These are phyloP conservation scores for Gamarada debralockiae DNA, from an alignment of 495 filamentous ascomycete genomes.

Conservation along the genomic window DNA sequence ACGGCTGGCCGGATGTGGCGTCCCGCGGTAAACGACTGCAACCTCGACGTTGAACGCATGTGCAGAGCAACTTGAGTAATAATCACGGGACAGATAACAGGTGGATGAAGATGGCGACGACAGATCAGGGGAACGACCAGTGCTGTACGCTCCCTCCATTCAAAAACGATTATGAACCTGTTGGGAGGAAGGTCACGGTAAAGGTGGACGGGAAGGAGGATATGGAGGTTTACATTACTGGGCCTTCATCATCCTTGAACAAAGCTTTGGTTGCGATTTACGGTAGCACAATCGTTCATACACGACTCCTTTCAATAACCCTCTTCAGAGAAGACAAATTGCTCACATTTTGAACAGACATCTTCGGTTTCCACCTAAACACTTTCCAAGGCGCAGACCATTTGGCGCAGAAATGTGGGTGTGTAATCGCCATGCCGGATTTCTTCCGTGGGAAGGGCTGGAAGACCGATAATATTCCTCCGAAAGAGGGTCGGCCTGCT, in stretches of 20 bases:
- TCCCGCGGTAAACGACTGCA: no score
- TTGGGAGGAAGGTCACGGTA: background rate
- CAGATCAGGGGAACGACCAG: no score
- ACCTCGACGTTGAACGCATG: no score
- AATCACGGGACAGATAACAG: no score
- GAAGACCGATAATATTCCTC: background rate
- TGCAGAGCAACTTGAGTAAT: no score
- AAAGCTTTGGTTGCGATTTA: background rate
- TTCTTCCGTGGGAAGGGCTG: constrained; percentile 3
- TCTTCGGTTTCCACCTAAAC: constrained; percentile 1
- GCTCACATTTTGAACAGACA: background rate
- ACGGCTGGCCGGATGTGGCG: no score
- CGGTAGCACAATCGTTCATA: background rate
- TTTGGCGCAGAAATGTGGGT: background rate
- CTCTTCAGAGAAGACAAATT: no score
- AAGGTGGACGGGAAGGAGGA: background rate
- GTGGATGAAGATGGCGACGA: no score
- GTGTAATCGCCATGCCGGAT: background rate
- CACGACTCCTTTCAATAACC: background rate
- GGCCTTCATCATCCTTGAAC: background rate
- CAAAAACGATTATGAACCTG: background rate
- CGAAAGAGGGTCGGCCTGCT: background rate
- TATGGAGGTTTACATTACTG: background rate
- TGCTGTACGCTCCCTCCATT: constrained; percentile 1
- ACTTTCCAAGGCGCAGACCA: background rate